A percentile compares a stretch with the other conserved stretches of the same genome.
Evolutionary conservation across 2,329 filamentous ascomycete genomes (phyloP).

Genomic region (Pyricularia sp.): DNA sequence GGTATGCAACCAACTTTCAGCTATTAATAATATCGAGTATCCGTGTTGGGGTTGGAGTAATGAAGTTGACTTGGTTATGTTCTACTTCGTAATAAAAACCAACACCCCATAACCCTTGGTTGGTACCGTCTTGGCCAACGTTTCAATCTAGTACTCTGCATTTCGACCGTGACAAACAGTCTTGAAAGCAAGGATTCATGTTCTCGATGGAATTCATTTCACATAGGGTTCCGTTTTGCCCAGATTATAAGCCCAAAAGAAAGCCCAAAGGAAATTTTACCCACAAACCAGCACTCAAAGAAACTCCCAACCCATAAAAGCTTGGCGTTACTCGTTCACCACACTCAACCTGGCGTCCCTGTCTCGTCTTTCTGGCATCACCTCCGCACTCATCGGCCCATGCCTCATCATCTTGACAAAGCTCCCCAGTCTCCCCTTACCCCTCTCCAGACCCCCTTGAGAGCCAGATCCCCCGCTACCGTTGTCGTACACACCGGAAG

Average conservation of each 20-base stretch:
- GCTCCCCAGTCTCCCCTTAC: slow-evolving; percentile 1
- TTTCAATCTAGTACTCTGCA: not conserved
- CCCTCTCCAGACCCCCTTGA: not conserved
- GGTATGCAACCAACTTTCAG: not conserved
- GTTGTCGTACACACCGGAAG: not conserved
- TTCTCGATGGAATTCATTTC: not conserved
- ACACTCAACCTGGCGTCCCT: slow-evolving; percentile 2
- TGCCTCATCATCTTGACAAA: slow-evolving; percentile 4
- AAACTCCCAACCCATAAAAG: not conserved
- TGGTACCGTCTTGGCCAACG: not conserved
- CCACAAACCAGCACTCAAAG: not conserved
- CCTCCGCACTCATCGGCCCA: slow-evolving; percentile 2
- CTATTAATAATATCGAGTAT: not conserved
- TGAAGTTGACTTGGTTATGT: not conserved
- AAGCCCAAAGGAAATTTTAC: not conserved
- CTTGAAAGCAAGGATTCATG: not conserved
- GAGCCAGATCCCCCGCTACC: not conserved
- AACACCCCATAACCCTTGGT: not conserved
- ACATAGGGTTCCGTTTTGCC: not conserved
- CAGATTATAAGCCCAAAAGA: not conserved
- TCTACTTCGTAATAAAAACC: not conserved
- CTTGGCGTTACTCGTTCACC: not conserved
- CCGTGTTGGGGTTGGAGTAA: not conserved
- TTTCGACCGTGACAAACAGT: not conserved
- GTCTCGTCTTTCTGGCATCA: not conserved